Base-by-base conservation (phyloP, 2,329 filamentous ascomycete genomes). In the Colletotrichum eleusines region DNA sequence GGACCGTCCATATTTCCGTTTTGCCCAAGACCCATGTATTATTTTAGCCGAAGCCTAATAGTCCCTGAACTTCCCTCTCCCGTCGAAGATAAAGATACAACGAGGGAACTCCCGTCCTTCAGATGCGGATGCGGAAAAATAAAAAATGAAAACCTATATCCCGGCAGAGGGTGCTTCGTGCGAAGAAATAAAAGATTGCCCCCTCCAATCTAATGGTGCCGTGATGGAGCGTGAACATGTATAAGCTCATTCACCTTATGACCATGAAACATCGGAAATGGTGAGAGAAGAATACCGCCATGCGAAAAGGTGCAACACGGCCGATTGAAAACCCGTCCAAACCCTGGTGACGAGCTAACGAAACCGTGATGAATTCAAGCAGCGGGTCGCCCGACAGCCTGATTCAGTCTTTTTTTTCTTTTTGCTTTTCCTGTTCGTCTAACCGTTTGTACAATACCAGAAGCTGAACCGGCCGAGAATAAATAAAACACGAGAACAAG, bases 371-470 rank as follows among this genome's bases (percentile, higher is more conserved):
- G 33, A 28, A 58, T 38, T 40, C 51, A 46, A 50, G 68, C 14
- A 71, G 31, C 55, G 54, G 59, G 44, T 38, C 65, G 59, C 51
- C 64, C 51, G 38, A 69, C n/a, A 46, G 38, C 53, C 57, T 26
- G 42, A 46, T 28, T 57, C 55, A 31, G 40, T 58, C 51, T 68
- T 42, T 55, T 53, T 66, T n/a, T n/a, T n/a, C n/a, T n/a, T n/a
- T n/a, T 59, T 44, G 33, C 44, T 69, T 71, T 69, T 58, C 64
- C 58, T 71, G 51, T 60, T 58, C 58, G 65, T 71, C 69, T 69
- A 71, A 44, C 68, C 58, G 44, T 69, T 46, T 46, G 69, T 63
- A 69, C 42, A 71, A 72, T 55, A 40, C 66, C 31, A 59, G 28
- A 59, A 51, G 54, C 65, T 54, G 44, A 58, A 46, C 14, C 20